Base-by-base conservation (phyloP, 2,329 filamentous ascomycete genomes). In the Hyphodiscus sp. region DNA sequence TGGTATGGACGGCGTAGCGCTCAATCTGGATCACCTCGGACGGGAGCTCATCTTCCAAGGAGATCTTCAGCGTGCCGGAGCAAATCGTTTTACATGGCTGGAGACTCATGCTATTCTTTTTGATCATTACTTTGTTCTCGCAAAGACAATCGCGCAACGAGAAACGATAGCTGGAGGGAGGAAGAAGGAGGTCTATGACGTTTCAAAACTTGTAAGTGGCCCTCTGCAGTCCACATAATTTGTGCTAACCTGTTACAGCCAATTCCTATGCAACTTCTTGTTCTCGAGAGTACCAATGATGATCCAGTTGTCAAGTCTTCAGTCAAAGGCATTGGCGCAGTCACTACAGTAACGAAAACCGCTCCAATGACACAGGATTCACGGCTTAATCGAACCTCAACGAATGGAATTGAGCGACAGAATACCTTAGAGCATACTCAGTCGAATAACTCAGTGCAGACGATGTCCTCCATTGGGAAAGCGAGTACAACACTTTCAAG, bases 241-340 rank as follows among this genome's bases (percentile, higher is more conserved):
- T 44, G 38, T 47, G 71, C 65, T 58, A 50, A 56, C 33, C 10
- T 51, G 82, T 75, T 90, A 88, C 52, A 87, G 79, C 94, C 94
- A 7, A 96, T 99, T 58, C 94, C 94, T 0, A 99, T 99, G 92
- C 91, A 95, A 63, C 77, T 99, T 2, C 76, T 99, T 23, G 89
- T 95, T 48, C 76, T 99, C 0, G 95, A 99, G 70, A 96, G 89
- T 68, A 86, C 89, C 61, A 89, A 92, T 61, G 95, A 99, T 60
- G 90, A 96, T 59, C 85, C 94, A 0, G 87, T 97, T 6, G 81
- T 91, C 52, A 95, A 94, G 68, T 85, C 81, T 1, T 77, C 81
- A 1, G 78, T 87, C 10, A 73, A 73, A 62, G 67, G 67, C 38
- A 64, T 73, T 42, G 64, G 88, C 44, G 81, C 92, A 50, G 82